A percentile compares a stretch with the other conserved stretches of the same genome.
These are phyloP conservation scores for Lipomyces yarrowii DNA, from an alignment of 1,139 yeast species.

Conservation along the genomic window DNA sequence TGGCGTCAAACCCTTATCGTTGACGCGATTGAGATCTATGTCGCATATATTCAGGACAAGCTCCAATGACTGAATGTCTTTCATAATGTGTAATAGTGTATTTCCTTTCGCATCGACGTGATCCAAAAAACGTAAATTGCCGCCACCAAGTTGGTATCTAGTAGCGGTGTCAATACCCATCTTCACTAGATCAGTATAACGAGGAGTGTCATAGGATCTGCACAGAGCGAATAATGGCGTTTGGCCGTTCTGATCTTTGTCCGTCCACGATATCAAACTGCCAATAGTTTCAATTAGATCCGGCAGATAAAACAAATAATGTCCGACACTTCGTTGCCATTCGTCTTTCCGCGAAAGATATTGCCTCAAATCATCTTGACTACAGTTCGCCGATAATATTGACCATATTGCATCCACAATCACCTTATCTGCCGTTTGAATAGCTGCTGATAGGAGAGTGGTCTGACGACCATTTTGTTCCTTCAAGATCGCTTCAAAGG, in stretches of 20 bases:
- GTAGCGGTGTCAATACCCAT: conserved; percentile 33
- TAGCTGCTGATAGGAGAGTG: conserved; percentile 62
- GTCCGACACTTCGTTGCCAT: conserved; percentile 65
- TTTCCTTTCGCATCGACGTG: conserved; percentile 79
- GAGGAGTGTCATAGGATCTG: conserved; percentile 77
- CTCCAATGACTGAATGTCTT: conserved; percentile 46
- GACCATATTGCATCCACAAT: conserved; percentile 55
- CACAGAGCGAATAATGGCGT: conserved; percentile 80
- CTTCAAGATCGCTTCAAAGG: conserved; percentile 66
- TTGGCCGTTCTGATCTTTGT: conserved; percentile 66
- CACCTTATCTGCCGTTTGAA: conserved; percentile 56
- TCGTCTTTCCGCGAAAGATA: conserved; percentile 59
- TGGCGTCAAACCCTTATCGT: conserved; percentile 66
- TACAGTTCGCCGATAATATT: conserved; percentile 44
- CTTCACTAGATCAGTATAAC: conserved; percentile 53
- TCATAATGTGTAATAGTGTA: conserved; percentile 71
- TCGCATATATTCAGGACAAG: conserved; percentile 48
- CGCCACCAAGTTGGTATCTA: conserved; percentile 23
- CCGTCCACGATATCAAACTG: conserved; percentile 64
- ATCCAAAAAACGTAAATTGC: conserved; percentile 40
- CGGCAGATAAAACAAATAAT: conserved; percentile 66
- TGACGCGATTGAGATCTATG: conserved; percentile 64
- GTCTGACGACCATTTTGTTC: conserved; percentile 60
- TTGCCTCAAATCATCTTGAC: conserved; percentile 47
- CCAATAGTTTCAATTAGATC: conserved; percentile 61